Evolutionary conservation across 176 grass and related monocot genomes (phyloP).

Genomic region (Oropetium thomaeum): DNA sequence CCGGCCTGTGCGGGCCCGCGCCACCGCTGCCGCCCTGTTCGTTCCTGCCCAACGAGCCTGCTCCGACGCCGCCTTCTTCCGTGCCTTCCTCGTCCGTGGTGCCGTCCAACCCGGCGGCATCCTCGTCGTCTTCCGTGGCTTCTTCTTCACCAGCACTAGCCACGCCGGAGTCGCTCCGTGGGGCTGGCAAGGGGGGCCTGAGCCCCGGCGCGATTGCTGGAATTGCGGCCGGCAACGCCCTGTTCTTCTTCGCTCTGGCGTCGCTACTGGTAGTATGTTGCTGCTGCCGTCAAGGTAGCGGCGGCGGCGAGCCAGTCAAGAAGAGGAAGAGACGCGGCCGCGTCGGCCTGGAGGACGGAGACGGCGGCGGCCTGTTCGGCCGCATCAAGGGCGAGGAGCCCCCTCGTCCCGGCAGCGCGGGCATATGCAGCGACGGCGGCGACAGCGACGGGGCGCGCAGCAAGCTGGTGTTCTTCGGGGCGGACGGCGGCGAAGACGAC

Average conservation of each 20-base stretch:
- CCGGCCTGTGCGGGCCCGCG: conserved; percentile 37
- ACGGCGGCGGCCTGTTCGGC: conserved; percentile 27
- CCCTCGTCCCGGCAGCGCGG: conserved; percentile 39
- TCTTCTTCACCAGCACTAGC: conserved; percentile 50
- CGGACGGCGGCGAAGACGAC: conserved; percentile 36
- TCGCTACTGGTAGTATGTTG: conserved; percentile 56
- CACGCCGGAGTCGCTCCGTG: conserved; percentile 16
- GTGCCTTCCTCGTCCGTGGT: conserved; percentile 42
- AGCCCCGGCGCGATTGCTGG: conserved; percentile 56
- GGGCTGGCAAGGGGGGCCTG: conserved; percentile 25
- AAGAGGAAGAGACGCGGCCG: conserved; percentile 41
- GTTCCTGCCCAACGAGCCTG: conserved; percentile 54
- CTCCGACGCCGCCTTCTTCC: conserved; percentile 30
- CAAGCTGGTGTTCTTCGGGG: conserved; percentile 76
- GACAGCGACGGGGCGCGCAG: conserved; percentile 76
- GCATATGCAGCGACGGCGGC: conserved; percentile 51
- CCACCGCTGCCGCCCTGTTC: conserved; percentile 54
- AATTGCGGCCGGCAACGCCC: conserved; percentile 46
- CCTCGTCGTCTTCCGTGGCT: conserved; percentile 41
- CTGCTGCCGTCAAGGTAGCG: conserved; percentile 38
- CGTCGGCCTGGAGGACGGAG: conserved; percentile 30
- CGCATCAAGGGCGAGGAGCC: conserved; percentile 43
- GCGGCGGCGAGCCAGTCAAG: conserved; percentile 19
- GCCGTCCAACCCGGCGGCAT: conserved; percentile 65
- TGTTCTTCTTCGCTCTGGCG: conserved; percentile 51